phyloP scores from a whole-genome alignment of 192 early-diverging fungal genomes.

The Rhizophagus clarus region DNA sequence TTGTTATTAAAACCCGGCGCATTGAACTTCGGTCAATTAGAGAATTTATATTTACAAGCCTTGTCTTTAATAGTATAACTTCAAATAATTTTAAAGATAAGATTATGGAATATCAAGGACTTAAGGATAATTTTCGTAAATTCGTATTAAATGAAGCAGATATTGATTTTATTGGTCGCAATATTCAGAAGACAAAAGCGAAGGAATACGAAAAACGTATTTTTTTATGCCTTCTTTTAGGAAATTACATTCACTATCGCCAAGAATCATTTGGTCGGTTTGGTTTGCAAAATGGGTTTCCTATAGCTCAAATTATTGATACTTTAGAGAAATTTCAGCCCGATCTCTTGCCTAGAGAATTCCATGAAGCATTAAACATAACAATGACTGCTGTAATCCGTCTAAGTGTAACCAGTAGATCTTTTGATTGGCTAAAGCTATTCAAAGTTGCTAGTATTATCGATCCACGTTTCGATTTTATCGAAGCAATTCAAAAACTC shows the following conservation, averaged over 20 bases:
- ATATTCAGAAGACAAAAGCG: not conserved
- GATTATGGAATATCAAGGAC: not conserved
- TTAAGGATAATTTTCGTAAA: not conserved
- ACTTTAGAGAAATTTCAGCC: conserved; percentile 5
- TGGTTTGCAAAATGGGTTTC: not conserved
- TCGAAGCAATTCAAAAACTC: not conserved
- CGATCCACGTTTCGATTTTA: not conserved
- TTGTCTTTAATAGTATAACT: not conserved
- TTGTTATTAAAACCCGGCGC: not conserved
- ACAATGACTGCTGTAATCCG: not conserved
- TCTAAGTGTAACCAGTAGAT: not conserved
- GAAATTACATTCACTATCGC: not conserved
- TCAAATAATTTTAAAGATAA: conserved; percentile 9
- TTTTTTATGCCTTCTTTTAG: conserved; percentile 10
- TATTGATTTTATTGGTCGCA: not conserved
- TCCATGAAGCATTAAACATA: not conserved
- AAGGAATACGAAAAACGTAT: conserved; percentile 12
- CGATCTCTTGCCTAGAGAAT: not conserved
- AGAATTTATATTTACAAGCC: not conserved
- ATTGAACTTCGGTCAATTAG: not conserved
- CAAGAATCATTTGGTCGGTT: not conserved
- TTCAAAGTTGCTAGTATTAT: not conserved
- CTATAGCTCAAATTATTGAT: not conserved
- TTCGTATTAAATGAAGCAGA: not conserved
- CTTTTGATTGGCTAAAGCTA: conserved; percentile 3